A percentile compares a stretch with the other conserved stretches of the same genome.
phyloP scores from a whole-genome alignment of 2,329 filamentous ascomycete species.

The Plenodomus lindquistii region DNA sequence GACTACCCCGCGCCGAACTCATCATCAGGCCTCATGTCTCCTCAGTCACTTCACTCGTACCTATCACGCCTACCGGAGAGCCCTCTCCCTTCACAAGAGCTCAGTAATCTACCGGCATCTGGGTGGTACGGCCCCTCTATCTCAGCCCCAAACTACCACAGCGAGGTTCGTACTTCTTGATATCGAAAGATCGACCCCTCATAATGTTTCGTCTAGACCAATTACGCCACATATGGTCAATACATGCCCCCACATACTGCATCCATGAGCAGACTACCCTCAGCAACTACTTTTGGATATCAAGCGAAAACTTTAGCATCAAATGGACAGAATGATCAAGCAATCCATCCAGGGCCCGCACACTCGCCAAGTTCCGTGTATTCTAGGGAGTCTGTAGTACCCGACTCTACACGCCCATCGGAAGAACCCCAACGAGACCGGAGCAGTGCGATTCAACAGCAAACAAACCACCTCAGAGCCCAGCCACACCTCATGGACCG shows the following conservation, averaged over 20 bases:
- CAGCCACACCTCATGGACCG: slow-evolving; percentile 26
- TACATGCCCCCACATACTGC: slow-evolving; percentile 39
- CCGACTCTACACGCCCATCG: slow-evolving; percentile 20
- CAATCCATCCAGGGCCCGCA: slow-evolving; percentile 9
- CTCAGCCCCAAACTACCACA: slow-evolving; percentile 32
- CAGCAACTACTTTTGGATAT: slow-evolving; percentile 26
- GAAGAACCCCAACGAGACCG: slow-evolving; percentile 6
- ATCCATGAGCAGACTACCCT: slow-evolving; percentile 28
- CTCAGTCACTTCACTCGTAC: slow-evolving; percentile 36
- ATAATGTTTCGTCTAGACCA: slow-evolving; percentile 18
- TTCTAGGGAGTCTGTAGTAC: slow-evolving; percentile 29
- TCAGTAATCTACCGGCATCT: slow-evolving; percentile 26
- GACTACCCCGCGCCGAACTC: slow-evolving; percentile 30
- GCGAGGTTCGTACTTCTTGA: slow-evolving; percentile 31
- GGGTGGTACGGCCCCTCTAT: slow-evolving; percentile 37
- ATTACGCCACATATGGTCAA: slow-evolving; percentile 36
- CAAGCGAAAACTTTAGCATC: slow-evolving; percentile 24
- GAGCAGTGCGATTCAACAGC: slow-evolving; percentile 5
- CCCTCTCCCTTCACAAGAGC: slow-evolving; percentile 31
- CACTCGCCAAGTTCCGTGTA: slow-evolving; percentile 39
- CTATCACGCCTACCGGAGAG: slow-evolving; percentile 33
- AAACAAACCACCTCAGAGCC: slow-evolving; percentile 11
- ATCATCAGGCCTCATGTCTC: slow-evolving; percentile 38
- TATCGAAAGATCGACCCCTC: slow-evolving; percentile 8
- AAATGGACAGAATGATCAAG: slow-evolving; percentile 20